Evolutionary conservation across 2,329 filamentous ascomycete genomes (phyloP), one percentile per base, ranked within the genome.

Genomic region (Trichoderma gracile): DNA sequence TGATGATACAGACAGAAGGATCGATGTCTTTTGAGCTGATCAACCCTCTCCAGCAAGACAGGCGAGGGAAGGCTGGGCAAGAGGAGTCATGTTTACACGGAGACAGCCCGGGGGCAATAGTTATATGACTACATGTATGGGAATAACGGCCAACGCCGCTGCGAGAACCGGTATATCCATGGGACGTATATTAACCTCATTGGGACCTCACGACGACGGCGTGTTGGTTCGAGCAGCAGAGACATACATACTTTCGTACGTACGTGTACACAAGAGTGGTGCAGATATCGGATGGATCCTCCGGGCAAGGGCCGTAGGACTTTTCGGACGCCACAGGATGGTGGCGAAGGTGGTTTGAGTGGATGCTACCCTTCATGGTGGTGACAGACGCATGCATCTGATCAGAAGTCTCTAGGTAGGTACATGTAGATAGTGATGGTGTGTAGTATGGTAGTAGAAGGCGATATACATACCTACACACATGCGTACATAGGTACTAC

Each of bases 361-460:
- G 58, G 49, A 62, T 62, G 58, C 49, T 46, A 62, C 58, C n/a
- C 56, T 27, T 53, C 46, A 53, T 54, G 47, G 58, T 62, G 58
- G 58, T 46, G 54, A 43, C 23, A 57, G 54, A 15, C 52, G 40
- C 58, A n/a, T 23, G 33, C 33, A 53, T 54, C 50, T 19, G 50
- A 61, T 61, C 58, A 43, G 14, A 38, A 14, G 3, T 12, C 33
- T 38, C 33, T n/a, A n/a, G n/a, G n/a, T n/a, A n/a, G n/a, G n/a
- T n/a, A n/a, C n/a, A n/a, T n/a, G n/a, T n/a, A n/a, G n/a, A n/a
- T n/a, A n/a, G n/a, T n/a, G n/a, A n/a, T n/a, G n/a, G n/a, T n/a
- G n/a, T n/a, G n/a, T n/a, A n/a, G n/a, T n/a, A n/a, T n/a, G n/a
- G n/a, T n/a, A n/a, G n/a, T n/a, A n/a, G n/a, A n/a, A n/a, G n/a